phyloP scores from a whole-genome alignment of 805 yeast species.

The Barnettozyma populi region DNA sequence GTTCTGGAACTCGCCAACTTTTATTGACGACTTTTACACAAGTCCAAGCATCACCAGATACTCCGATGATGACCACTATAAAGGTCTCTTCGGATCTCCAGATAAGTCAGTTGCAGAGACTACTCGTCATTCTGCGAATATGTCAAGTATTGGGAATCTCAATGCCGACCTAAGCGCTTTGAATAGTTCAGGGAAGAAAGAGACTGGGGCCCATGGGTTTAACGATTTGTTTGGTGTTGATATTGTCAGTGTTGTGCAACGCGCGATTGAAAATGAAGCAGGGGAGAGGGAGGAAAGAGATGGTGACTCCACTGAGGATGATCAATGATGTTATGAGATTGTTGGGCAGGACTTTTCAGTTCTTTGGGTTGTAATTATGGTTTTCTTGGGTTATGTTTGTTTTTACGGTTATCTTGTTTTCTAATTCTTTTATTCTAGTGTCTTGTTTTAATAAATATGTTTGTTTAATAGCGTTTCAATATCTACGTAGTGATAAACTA shows the following conservation, averaged over 20 bases:
- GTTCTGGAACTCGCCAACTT: constrained; percentile 62
- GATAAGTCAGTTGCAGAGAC: constrained; percentile 13
- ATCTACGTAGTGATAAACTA: background rate
- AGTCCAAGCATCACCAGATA: constrained; percentile 36
- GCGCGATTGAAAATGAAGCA: constrained; percentile 35
- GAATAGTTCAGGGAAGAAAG: background rate
- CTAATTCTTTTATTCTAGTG: background rate
- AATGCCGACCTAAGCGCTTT: background rate
- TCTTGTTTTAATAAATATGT: background rate
- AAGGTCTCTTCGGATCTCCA: constrained; percentile 34
- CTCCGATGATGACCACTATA: constrained; percentile 25
- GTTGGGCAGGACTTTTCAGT: background rate
- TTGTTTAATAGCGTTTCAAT: background rate
- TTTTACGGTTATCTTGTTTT: background rate
- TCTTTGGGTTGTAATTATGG: background rate
- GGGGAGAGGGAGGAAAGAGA: constrained; percentile 11
- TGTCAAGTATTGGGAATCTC: background rate
- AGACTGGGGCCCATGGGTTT: constrained; percentile 10
- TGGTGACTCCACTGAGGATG: constrained; percentile 1
- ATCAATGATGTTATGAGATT: background rate
- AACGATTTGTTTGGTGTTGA: constrained; percentile 54
- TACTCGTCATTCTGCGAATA: background rate
- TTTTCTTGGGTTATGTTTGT: background rate
- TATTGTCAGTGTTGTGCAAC: constrained; percentile 41
- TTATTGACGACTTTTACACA: constrained; percentile 61